These are phyloP conservation scores for Eragrostis tef DNA, from an alignment of 202 grass and related monocot genomes.

Conservation along the genomic window DNA sequence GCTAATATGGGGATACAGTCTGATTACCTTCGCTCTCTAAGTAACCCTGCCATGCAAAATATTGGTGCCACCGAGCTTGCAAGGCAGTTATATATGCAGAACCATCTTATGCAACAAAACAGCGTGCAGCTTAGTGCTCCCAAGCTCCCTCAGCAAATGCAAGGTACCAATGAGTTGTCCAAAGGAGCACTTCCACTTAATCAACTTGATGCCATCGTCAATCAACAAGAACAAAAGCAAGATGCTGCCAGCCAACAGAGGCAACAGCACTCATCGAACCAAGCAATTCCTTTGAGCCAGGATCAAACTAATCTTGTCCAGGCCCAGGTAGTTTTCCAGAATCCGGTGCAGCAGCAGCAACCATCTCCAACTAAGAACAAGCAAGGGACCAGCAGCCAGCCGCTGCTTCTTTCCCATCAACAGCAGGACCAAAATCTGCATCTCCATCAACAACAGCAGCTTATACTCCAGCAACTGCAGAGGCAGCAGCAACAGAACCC, in stretches of 20 bases:
- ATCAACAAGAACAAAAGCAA: constrained; percentile 75
- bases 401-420: constrained; percentile 53
- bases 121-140: constrained; percentile 69
- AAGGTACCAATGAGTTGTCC: constrained; percentile 58
- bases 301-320: constrained; percentile 66
- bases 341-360: constrained; percentile 66
- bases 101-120: constrained; percentile 81
- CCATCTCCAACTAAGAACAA: constrained; percentile 64
- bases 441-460: constrained; percentile 62
- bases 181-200: constrained; percentile 58
- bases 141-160: constrained; percentile 72
- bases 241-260: constrained; percentile 59
- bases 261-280: constrained; percentile 59
- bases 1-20: constrained; percentile 62
- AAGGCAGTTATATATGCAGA: constrained; percentile 79
- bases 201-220: constrained; percentile 57
- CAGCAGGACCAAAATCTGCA: constrained; percentile 75
- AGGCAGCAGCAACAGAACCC: constrained; percentile 51
- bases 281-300: constrained; percentile 68
- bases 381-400: constrained; percentile 50
- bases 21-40: constrained; percentile 69
- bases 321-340: constrained; percentile 72
- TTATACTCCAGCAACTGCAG: constrained; percentile 58
- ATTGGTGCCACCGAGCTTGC: constrained; percentile 69
- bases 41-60: constrained; percentile 84